Evolutionary conservation across 73 alveolate species (phyloP), one percentile per base, ranked within the genome.

Genomic region (Paraurostyla sp.): DNA sequence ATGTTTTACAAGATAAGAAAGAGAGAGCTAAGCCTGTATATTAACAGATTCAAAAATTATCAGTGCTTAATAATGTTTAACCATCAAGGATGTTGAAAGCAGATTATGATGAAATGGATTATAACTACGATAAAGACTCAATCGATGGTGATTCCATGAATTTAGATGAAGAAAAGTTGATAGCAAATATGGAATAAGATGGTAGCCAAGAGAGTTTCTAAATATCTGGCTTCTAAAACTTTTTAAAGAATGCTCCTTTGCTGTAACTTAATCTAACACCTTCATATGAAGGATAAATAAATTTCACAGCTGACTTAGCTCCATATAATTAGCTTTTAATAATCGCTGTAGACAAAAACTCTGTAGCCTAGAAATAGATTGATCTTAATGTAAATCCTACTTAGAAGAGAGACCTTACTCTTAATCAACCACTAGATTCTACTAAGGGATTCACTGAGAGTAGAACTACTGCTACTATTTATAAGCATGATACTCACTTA

Each of bases 181-280:
- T 15, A 6, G 38, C 9, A 45, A 13, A 23, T 6, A 20, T 45
- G 9, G 49, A n/a, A 45, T 25, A 71, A 45, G 23, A 40, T 73
- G 68, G 71, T n/a, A n/a, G n/a, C n/a, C n/a, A n/a, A 73, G 59
- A 50, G 75, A 0, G 22, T 22, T 46, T 57, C 13, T 9, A 56
- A 38, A 80, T 82, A 33, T 29, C 63, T 33, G 82, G 78, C 1
- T 92, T 88, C 86, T 80, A 87, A 36, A 92, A 95, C 83, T 93
- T 95, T 91, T 71, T 94, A 25, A 81, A 86, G 52, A 86, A 58
- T 57, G 65, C 96, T 7, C 92, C 97, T 0, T 11, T 45, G 7
- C 62, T 52, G 0, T 30, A 68, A 38, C 71, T 56, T 22, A 87
- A 81, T 46, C 51, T 73, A 54, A 80, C 27, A 35, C 90, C 92